A percentile compares a stretch with the other conserved stretches of the same genome.
Conservation (phyloP, 257 asterid species). For the Solanum chmielewskii region DNA sequence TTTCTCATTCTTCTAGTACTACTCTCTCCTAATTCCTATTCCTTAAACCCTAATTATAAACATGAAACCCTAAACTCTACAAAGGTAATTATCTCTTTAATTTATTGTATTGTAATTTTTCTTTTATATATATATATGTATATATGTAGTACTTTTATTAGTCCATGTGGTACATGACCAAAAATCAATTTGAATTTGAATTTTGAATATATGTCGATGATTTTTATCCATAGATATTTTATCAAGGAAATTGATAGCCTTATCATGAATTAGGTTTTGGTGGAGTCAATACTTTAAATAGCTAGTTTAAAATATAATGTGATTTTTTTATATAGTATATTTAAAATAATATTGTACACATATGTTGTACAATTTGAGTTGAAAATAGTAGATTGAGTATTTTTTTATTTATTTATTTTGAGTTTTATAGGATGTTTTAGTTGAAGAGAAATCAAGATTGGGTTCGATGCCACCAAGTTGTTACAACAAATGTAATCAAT, state of each 20-base stretch:
- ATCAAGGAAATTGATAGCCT: not conserved
- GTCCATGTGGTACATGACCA: not conserved
- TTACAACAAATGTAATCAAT: conserved; percentile 83
- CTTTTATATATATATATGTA: too few relatives aligned
- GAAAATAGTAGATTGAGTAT: not conserved
- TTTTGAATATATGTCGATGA: not conserved
- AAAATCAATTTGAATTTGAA: not conserved
- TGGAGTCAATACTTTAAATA: not conserved
- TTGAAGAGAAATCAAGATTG: conserved; percentile 67
- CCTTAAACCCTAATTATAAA: conserved; percentile 8
- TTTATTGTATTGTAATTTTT: not conserved
- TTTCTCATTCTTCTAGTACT: not conserved
- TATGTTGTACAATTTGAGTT: not conserved
- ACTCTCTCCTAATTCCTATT: conserved; percentile 8
- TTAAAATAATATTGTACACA: not conserved
- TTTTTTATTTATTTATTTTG: not conserved
- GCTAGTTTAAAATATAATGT: not conserved
- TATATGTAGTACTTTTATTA: not conserved
- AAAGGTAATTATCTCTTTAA: not conserved
- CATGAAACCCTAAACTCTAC: conserved; percentile 13
- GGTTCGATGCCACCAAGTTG: conserved; percentile 97
- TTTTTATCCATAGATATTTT: not conserved
- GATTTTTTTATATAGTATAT: too few relatives aligned
- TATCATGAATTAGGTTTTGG: not conserved
- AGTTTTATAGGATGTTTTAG: conserved; percentile 32